A percentile compares a stretch with the other conserved stretches of the same genome.
Conservation (phyloP, 2,329 filamentous ascomycete genomes). For the Orbilia javanica region DNA sequence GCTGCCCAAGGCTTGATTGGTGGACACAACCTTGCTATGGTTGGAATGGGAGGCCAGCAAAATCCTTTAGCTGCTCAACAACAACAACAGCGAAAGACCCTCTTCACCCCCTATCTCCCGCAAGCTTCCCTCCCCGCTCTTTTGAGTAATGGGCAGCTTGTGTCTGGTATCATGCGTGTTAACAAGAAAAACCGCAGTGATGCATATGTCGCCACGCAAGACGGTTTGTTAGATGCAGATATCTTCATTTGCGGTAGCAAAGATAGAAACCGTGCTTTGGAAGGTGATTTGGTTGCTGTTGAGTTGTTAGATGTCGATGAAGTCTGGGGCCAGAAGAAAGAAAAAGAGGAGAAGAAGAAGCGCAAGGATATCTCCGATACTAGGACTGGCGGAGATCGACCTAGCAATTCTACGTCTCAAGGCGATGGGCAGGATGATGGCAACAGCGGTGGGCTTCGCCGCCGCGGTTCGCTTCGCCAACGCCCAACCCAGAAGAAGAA, state of each 20-base stretch:
- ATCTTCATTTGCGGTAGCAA: constrained; percentile 99
- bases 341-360: constrained; percentile 99
- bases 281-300: constrained; percentile 94
- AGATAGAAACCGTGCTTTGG: constrained; percentile 94
- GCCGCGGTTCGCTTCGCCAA: constrained; percentile 94
- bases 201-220: constrained; percentile 93
- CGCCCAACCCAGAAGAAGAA: constrained; percentile 99
- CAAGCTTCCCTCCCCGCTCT: constrained; percentile 93
- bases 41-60: constrained; percentile 64
- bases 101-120: constrained; percentile 97
- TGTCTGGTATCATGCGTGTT: constrained; percentile 94
- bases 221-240: constrained; percentile 89
- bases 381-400: constrained; percentile 78
- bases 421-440: constrained; percentile 67
- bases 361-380: constrained; percentile 98
- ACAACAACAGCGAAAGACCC: constrained; percentile 90
- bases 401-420: constrained; percentile 74
- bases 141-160: constrained; percentile 89
- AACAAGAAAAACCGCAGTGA: constrained; percentile 99
- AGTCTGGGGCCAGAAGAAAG: constrained; percentile 97
- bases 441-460: constrained; percentile 75
- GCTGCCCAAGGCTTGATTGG: constrained; percentile 78
- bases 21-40: constrained; percentile 79
- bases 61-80: constrained; percentile 70
- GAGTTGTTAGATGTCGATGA: constrained; percentile 98